Evolutionary conservation across 805 yeast species (phyloP).

Genomic region (Candida wancherniae): DNA sequence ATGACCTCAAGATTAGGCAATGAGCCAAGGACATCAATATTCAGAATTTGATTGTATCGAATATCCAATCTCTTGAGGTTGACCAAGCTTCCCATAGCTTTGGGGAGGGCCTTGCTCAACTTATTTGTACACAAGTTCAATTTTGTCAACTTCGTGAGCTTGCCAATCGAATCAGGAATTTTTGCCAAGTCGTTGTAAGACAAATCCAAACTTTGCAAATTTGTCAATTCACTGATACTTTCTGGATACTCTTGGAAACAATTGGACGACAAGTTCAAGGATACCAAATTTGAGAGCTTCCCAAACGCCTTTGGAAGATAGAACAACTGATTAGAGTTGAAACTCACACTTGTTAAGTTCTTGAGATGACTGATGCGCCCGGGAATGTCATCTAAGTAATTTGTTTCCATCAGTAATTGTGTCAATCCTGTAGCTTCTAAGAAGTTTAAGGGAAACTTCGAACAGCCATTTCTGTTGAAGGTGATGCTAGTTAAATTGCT

Average conservation of each 20-base stretch:
- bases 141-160: constrained; percentile 56
- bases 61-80: constrained; percentile 70
- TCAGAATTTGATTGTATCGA: constrained; percentile 59
- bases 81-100: constrained; percentile 46
- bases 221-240: constrained; percentile 54
- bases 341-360: constrained; percentile 53
- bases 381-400: constrained; percentile 65
- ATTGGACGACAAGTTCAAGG: constrained; percentile 78
- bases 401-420: constrained; percentile 70
- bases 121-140: constrained; percentile 73
- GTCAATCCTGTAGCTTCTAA: constrained; percentile 64
- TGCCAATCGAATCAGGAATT: constrained; percentile 59
- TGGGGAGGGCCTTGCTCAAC: constrained; percentile 49
- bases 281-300: constrained; percentile 47
- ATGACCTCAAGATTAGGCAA: constrained; percentile 66
- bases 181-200: constrained; percentile 69
- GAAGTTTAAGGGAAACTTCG: constrained; percentile 68
- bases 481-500: constrained; percentile 61
- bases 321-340: constrained; percentile 72
- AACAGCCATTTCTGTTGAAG: constrained; percentile 68
- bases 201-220: constrained; percentile 64
- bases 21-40: constrained; percentile 51
- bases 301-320: constrained; percentile 59
- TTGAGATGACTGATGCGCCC: constrained; percentile 48
- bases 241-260: constrained; percentile 58